phyloP scores from a whole-genome alignment of 352 stramenopile species.

The Globisporangium cystogenes region DNA sequence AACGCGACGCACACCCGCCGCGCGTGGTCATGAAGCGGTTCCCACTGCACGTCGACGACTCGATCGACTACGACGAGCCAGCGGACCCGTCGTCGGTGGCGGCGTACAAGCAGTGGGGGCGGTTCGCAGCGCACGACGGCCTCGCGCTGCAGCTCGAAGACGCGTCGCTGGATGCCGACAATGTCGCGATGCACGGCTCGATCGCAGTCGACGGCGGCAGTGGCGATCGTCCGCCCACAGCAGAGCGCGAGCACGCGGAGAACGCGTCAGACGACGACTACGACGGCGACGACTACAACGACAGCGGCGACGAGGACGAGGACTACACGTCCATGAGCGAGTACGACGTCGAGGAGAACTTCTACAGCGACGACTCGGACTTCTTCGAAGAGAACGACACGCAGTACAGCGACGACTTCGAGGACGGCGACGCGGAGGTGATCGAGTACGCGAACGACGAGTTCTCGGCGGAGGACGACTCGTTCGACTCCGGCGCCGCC shows the following conservation, averaged over 20 bases:
- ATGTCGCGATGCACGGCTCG: slow-evolving; percentile 39
- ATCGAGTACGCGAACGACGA: slow-evolving; percentile 76
- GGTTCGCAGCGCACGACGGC: slow-evolving; percentile 6
- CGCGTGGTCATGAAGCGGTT: slow-evolving; percentile 11
- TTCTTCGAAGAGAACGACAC: slow-evolving; percentile 62
- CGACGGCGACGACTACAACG: slow-evolving; percentile 40
- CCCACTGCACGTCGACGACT: slow-evolving; percentile 7
- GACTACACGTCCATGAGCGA: slow-evolving; percentile 64
- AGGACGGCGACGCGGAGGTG: slow-evolving; percentile 68
- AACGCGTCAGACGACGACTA: slow-evolving; percentile 28
- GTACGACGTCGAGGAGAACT: slow-evolving; percentile 79
- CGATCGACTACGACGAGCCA: slow-evolving; percentile 6
- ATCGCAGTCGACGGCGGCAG: slow-evolving; percentile 6
- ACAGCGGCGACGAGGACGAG: slow-evolving; percentile 22
- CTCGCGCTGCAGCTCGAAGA: slow-evolving; percentile 20
- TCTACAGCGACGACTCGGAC: slow-evolving; percentile 80
- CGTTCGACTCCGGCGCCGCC: not conserved
- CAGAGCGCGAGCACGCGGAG: slow-evolving; percentile 27
- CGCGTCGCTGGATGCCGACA: slow-evolving; percentile 9
- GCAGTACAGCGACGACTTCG: slow-evolving; percentile 82
- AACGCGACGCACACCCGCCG: not conserved
- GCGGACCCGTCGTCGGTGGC: slow-evolving; percentile 1
- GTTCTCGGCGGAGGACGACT: slow-evolving; percentile 37
- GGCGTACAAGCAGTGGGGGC: slow-evolving; percentile 16
- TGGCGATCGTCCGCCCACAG: no score